A percentile compares a stretch with the other conserved stretches of the same genome.
These are phyloP conservation scores for Fonsecaea pedrosoi DNA, from an alignment of 2,329 filamentous ascomycete genomes.

Conservation along the genomic window DNA sequence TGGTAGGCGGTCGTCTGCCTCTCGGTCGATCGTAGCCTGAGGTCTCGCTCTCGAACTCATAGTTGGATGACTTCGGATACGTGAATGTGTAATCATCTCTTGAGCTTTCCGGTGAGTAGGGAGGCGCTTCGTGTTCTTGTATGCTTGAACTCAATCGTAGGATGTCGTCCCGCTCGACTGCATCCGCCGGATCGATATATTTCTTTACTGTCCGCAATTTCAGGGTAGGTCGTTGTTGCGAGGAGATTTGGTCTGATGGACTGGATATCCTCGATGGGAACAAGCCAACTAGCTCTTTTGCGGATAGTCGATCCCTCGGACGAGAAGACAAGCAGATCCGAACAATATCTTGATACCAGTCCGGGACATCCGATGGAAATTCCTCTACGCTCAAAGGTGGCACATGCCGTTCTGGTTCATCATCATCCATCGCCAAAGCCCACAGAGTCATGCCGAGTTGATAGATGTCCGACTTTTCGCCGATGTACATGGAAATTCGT, in stretches of 20 bases:
- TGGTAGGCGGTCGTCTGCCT: constrained; percentile 35
- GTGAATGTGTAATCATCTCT: constrained; percentile 40
- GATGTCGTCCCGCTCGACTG: constrained; percentile 41
- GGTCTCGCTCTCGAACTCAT: constrained; percentile 37
- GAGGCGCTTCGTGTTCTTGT: constrained; percentile 16
- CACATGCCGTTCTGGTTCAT: constrained; percentile 82
- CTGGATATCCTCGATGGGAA: constrained; percentile 62
- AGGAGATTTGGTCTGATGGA: constrained; percentile 14
- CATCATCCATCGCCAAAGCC: constrained; percentile 84
- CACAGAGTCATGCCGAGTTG: constrained; percentile 97
- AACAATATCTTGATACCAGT: constrained; percentile 79
- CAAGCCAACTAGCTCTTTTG: constrained; percentile 71
- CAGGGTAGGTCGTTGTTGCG: constrained; percentile 29
- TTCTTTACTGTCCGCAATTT: constrained; percentile 30
- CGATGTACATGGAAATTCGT: constrained; percentile 94
- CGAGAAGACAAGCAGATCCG: constrained; percentile 76
- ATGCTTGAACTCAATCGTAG: constrained; percentile 32
- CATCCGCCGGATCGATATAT: constrained; percentile 40
- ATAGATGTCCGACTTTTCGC: constrained; percentile 94
- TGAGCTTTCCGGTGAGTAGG: constrained; percentile 40
- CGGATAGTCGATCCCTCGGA: constrained; percentile 75
- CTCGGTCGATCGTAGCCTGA: constrained; percentile 37
- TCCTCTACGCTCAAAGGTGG: constrained; percentile 69
- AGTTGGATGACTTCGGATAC: constrained; percentile 40
- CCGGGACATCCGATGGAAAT: constrained; percentile 69